phyloP scores from a whole-genome alignment of 805 yeast species.

The Pichia ethanolica region DNA sequence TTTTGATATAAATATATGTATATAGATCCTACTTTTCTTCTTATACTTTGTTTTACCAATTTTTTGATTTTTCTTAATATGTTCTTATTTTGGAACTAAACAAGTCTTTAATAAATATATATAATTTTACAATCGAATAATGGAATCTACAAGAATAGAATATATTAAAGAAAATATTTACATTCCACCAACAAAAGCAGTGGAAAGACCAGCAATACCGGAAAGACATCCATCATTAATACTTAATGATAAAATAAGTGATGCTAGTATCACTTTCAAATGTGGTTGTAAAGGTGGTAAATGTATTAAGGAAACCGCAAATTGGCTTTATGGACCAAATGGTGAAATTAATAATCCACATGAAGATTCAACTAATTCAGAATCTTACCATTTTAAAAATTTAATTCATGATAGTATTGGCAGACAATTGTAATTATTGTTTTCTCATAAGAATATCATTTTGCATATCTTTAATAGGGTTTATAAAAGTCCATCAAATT shows the following conservation, averaged over 20 bases:
- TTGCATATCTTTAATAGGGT: too few relatives aligned
- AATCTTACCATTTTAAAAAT: slow-evolving; percentile 23
- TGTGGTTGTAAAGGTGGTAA: slow-evolving; percentile 31
- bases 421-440: slow-evolving; percentile 12
- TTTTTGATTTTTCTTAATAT: too few relatives aligned
- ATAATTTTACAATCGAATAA: slow-evolving; percentile 4
- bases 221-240: slow-evolving; percentile 30
- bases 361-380: slow-evolving; percentile 22
- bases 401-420: slow-evolving; percentile 19
- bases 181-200: slow-evolving; percentile 21
- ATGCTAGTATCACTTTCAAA: slow-evolving; percentile 19
- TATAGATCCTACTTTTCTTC: too few relatives aligned
- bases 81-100: neutral
- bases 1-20: too few relatives aligned
- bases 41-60: too few relatives aligned
- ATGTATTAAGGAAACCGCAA: slow-evolving; percentile 28
- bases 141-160: slow-evolving; percentile 28
- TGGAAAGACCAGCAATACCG: slow-evolving; percentile 24
- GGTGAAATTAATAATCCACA: slow-evolving; percentile 25
- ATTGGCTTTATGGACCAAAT: slow-evolving; percentile 30
- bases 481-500: neutral
- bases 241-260: slow-evolving; percentile 24
- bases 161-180: slow-evolving; percentile 28
- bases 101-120: too few relatives aligned
- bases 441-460: too few relatives aligned